These are phyloP conservation scores for Trichoderma hamatum DNA, from an alignment of 2,329 filamentous ascomycete genomes.

Conservation along the genomic window DNA sequence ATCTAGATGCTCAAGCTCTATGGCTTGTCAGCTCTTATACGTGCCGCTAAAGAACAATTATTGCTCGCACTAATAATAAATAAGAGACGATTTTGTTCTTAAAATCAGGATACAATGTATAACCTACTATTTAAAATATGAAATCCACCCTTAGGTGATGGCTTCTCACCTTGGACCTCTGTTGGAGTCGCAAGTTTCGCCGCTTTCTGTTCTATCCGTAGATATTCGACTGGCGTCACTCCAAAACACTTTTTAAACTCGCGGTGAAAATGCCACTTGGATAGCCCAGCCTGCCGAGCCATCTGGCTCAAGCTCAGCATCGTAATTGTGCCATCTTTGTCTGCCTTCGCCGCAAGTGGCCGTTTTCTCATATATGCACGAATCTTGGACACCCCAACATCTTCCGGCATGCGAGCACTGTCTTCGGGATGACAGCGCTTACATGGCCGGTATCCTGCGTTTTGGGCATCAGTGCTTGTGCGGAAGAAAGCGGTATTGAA, in stretches of 20 bases:
- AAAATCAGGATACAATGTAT: neutral
- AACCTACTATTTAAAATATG: neutral
- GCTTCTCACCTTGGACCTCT: neutral
- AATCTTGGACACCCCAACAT: slow-evolving; percentile 45
- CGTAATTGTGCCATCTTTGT: slow-evolving; percentile 23
- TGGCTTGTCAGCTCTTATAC: neutral
- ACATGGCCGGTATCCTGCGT: slow-evolving; percentile 57
- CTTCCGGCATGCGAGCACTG: slow-evolving; percentile 46
- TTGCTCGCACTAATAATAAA: neutral
- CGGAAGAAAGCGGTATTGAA: slow-evolving; percentile 62
- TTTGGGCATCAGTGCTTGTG: slow-evolving; percentile 47
- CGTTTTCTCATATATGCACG: neutral
- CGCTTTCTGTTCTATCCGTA: neutral
- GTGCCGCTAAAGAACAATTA: neutral
- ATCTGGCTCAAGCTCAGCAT: slow-evolving; percentile 47
- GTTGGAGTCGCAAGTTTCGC: neutral
- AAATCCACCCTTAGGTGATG: neutral
- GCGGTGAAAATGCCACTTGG: slow-evolving; percentile 61
- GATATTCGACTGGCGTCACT: slow-evolving; percentile 47
- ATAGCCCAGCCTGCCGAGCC: slow-evolving; percentile 54
- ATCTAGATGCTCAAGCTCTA: neutral
- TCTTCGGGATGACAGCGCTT: slow-evolving; percentile 57
- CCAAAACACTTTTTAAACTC: slow-evolving; percentile 60
- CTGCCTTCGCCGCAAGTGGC: neutral
- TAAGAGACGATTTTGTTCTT: neutral